Conservation (phyloP, 345 rosid species). For the Salix suchowensis region DNA sequence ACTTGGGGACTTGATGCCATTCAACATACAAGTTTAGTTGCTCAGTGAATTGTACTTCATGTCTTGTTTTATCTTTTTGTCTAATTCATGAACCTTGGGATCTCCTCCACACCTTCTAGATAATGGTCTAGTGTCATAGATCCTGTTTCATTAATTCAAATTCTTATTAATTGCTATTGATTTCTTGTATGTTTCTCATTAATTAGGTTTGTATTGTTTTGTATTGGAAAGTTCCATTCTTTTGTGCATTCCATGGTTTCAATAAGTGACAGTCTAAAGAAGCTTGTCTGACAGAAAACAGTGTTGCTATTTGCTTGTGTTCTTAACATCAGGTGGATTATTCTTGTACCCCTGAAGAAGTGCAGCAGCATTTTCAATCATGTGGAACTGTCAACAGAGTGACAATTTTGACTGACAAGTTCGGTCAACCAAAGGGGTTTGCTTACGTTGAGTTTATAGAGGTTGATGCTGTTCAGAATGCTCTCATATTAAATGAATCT, state of each 20-base stretch:
- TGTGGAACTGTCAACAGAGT: slow-evolving; percentile 98
- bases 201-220: neutral
- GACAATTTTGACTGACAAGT: slow-evolving; percentile 97
- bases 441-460: slow-evolving; percentile 98
- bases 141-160: neutral
- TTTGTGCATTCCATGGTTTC: neutral
- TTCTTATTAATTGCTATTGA: neutral
- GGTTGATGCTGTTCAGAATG: slow-evolving; percentile 88
- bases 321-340: slow-evolving; percentile 75
- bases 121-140: neutral
- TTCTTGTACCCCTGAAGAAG: slow-evolving; percentile 96
- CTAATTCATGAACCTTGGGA: neutral
- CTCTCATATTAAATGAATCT: slow-evolving; percentile 85
- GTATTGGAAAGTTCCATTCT: neutral
- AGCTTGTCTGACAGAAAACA: neutral
- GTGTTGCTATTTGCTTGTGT: slow-evolving; percentile 6
- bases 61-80: neutral
- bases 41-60: neutral
- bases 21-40: neutral
- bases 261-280: neutral
- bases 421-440: slow-evolving; percentile 98
- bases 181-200: neutral
- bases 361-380: slow-evolving; percentile 97
- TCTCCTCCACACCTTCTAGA: neutral
- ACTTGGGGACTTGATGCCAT: neutral